Evolutionary conservation across 441 rosid species (phyloP), one percentile per base, ranked within the genome.

Genomic region (Breynia disticha): DNA sequence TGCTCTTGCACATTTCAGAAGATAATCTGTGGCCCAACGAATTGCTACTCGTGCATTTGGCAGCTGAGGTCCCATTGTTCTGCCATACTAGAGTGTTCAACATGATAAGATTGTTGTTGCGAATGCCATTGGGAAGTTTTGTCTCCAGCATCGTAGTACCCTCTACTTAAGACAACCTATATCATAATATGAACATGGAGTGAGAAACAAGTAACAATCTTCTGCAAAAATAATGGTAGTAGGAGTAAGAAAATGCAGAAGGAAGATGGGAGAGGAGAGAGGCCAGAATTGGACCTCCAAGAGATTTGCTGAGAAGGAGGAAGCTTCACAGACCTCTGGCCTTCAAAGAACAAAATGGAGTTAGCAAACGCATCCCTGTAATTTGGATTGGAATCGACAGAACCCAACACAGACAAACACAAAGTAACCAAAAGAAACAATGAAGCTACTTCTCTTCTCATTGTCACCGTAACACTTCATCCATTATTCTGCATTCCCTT

Each of bases 91-190:
- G 6, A 85, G 63, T 11, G 84, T 72, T 48, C 95, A 64, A 91
- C 96, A 88, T 2, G 97, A 77, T 72, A 88, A 78, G 89, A 88
- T 83, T 28, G 97, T 88, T 20, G 86, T 78, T 19, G 95, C 85
- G 64, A 88, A 88, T 1, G 97, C 95, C 95, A 88, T 85, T 35
- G 96, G 96, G 13, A 88, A 73, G 14, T 87, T 87, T 88, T 85
- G 64, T 88, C 96, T 41, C 96, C 96, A 4, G 96, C 96, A 46
- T 88, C 96, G 54, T 85, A 85, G 69, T 88, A 88, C 11, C 96
- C 95, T 56, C 96, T 95, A 0, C 74, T 80, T 19, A 88, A 70
- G 73, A 85, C 80, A 72, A 81, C 94, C 97, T 90, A 60, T 62
- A 57, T 1, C 16, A 16, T n/a, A n/a, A n/a, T n/a, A n/a, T n/a